Base-by-base conservation (phyloP, 495 filamentous ascomycete species). In the Lasiosphaeria ovina region DNA sequence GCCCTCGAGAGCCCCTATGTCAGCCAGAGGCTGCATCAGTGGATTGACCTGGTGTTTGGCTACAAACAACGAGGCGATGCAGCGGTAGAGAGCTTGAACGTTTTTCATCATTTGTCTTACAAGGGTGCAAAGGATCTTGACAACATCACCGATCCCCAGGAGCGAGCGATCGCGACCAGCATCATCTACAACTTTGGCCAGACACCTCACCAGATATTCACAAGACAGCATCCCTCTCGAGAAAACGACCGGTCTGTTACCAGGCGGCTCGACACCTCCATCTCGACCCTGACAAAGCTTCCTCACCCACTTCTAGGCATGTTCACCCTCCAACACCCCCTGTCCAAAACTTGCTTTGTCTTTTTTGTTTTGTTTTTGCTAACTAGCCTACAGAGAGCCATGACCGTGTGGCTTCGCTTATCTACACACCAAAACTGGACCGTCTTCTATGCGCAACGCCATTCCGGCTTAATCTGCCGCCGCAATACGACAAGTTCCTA, bases 141-240 rank as follows among this genome's bases (percentile, higher is more conserved):
- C 66, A 87, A 85, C 51, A 98, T 98, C 66, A 84, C 87, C 45
- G 94, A 98, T 68, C 89, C 89, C 0, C 82, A 90, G 58, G 92
- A 97, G 70, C 81, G 89, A 40, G 74, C 90, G 16, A 89, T 90
- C 4, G 93, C 91, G 0, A 97, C 97, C 63, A 90, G 91, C 32
- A 96, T 97, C 67, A 97, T 98, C 60, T 92, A 98, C 74, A 97
- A 97, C 68, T 98, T 98, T 74, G 94, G 94, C 1, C 94, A 98
- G 71, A 98, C 95, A 11, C 95, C 95, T 3, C 86, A 93, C 72
- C 94, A 98, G 72, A 87, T 97, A 17, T 98, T 97, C 72, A 86
- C 85, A 35, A 85, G 87, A 61, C 79, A 87, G 14, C 94, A 98
- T 74, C 84, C 87, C 7, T 70, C 81, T 38, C 83, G 88, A 44